These are phyloP conservation scores for Leccinum pachyderme DNA, from an alignment of 1,284 basidiomycete genomes.

Conservation along the genomic window DNA sequence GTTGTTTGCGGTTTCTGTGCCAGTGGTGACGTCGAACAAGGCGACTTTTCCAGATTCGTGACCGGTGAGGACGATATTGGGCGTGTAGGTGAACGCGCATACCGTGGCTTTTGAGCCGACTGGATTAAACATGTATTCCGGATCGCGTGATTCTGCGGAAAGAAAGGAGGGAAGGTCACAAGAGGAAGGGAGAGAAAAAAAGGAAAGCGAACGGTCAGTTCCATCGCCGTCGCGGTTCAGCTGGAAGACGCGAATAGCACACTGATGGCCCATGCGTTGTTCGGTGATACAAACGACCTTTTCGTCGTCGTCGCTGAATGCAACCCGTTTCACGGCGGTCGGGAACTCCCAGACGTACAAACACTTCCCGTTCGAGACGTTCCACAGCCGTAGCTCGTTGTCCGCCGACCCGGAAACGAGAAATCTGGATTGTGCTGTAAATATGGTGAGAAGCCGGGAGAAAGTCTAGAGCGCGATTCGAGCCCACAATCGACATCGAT, in stretches of 20 bases:
- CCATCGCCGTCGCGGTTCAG: slow-evolving; percentile 83
- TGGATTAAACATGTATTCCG: slow-evolving; percentile 81
- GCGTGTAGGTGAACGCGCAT: slow-evolving; percentile 84
- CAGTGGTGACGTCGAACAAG: slow-evolving; percentile 84
- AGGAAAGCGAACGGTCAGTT: slow-evolving; percentile 53
- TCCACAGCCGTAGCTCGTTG: slow-evolving; percentile 92
- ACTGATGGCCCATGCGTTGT: slow-evolving; percentile 91
- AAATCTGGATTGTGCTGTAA: slow-evolving; percentile 77
- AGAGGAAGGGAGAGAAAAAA: neutral
- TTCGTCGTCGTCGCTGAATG: slow-evolving; percentile 85
- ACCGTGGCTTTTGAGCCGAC: slow-evolving; percentile 94
- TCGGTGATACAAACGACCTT: slow-evolving; percentile 93
- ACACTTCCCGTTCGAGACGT: slow-evolving; percentile 87
- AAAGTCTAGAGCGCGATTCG: slow-evolving; percentile 4
- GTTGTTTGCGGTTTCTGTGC: slow-evolving; percentile 79
- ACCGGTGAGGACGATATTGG: slow-evolving; percentile 83
- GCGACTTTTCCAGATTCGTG: slow-evolving; percentile 97
- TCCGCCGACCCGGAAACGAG: slow-evolving; percentile 89
- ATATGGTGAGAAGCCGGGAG: neutral
- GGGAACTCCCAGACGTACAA: slow-evolving; percentile 96
- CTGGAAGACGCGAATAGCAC: slow-evolving; percentile 85
- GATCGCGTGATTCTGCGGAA: slow-evolving; percentile 69
- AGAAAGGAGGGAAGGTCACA: neutral
- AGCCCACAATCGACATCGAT: slow-evolving; percentile 91
- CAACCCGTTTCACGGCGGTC: slow-evolving; percentile 95